These are phyloP conservation scores for Teunomyces cretensis DNA, from an alignment of 805 yeast species.

Conservation along the genomic window DNA sequence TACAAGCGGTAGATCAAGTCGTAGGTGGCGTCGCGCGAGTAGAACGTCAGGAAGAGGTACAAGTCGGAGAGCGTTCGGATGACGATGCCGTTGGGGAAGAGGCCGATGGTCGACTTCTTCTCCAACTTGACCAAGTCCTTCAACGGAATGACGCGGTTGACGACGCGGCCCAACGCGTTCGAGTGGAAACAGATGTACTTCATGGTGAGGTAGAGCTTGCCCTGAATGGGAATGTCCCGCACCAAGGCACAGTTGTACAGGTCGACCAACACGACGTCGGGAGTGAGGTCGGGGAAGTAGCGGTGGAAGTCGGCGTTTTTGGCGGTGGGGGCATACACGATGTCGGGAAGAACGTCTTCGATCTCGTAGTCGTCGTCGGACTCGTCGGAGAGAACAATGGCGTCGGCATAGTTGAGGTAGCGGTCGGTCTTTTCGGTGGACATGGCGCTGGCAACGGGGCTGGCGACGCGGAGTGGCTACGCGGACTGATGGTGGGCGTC, in stretches of 20 bases:
- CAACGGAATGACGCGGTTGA: conserved; percentile 55
- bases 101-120: conserved; percentile 62
- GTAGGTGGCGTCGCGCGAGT: conserved; percentile 75
- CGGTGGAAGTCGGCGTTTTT: conserved; percentile 62
- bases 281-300: conserved; percentile 51
- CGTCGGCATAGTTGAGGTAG: neutral
- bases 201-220: conserved; percentile 59
- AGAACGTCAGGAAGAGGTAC: conserved; percentile 86
- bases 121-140: conserved; percentile 63
- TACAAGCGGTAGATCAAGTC: conserved; percentile 51
- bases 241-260: conserved; percentile 68
- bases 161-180: conserved; percentile 66
- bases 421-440: neutral
- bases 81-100: conserved; percentile 69
- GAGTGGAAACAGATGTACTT: conserved; percentile 61
- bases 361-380: neutral
- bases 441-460: neutral
- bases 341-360: conserved; percentile 6
- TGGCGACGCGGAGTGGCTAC: too few relatives aligned
- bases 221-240: conserved; percentile 68
- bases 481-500: too few relatives aligned
- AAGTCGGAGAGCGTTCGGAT: conserved; percentile 62
- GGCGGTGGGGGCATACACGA: conserved; percentile 56
- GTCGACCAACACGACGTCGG: conserved; percentile 51
- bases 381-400: neutral